Evolutionary conservation across 1,284 basidiomycete species (phyloP), one percentile per base, ranked within the genome.

Genomic region (Inonotus hispidus): DNA sequence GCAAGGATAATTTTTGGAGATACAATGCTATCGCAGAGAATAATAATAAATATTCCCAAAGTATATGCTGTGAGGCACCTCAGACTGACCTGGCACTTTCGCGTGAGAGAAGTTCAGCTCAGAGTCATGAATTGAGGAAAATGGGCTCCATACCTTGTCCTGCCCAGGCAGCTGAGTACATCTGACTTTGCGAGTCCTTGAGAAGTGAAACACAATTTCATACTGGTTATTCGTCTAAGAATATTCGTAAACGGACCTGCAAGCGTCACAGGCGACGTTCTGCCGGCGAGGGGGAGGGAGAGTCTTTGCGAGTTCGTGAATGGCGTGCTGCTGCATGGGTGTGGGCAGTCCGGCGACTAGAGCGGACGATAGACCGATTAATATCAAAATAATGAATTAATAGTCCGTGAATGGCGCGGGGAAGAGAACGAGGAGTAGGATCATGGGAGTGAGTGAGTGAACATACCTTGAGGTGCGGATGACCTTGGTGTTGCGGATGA

Each of bases 241-340:
- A 5, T 54, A 63, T 67, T 29, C 27, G 21, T 27, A 27, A n/a
- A 45, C 74, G 56, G 13, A 86, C 87, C 87, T 85, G 81, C 92
- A 94, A 56, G 89, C 88, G 76, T 95, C 92, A 72, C 92, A 95
- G 25, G 92, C 92, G 23, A 92, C 91, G 71, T 95, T 95, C 75
- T 95, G 92, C 71, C 92, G 93, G 60, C 89, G 77, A 2, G 90
- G 87, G 19, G 88, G 86, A 1, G 88, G 86, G 0, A 88, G 78
- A 0, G 84, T 82, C 75, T 88, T 88, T 56, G 86, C 84, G 43
- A 88, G 80, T 67, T 90, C 88, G 68, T 88, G 84, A 55, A 89
- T 85, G 72, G 89, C 85, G 68, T 83, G 86, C 75, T 90, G 88
- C 69, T 88, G 80, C 52, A 82, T 79, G 59, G 79, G 81, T 8